These are phyloP conservation scores for Alisma plantagoaquatica DNA, from an alignment of 106 monocot species.

Conservation along the genomic window DNA sequence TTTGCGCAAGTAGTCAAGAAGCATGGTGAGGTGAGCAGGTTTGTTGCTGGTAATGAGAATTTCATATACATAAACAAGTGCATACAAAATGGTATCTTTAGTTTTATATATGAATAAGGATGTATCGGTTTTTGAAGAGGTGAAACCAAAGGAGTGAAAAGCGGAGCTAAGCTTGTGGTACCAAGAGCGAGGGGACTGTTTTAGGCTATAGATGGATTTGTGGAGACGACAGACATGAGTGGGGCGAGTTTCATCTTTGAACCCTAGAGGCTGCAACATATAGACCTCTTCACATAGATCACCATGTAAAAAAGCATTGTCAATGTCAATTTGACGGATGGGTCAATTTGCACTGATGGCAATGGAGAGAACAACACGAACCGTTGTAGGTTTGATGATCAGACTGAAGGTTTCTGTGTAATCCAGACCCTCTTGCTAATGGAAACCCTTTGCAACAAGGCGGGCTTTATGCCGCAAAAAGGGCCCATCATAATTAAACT, in stretches of 20 bases:
- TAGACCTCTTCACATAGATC: neutral
- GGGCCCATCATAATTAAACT: neutral
- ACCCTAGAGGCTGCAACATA: neutral
- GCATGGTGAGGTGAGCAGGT: neutral
- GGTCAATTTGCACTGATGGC: neutral
- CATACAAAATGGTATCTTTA: too few relatives aligned
- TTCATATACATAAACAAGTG: constrained; percentile 1
- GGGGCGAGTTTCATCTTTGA: neutral
- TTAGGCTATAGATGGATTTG: neutral
- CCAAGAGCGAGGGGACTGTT: neutral
- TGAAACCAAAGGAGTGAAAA: neutral
- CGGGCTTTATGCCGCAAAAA: neutral
- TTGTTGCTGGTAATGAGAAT: neutral
- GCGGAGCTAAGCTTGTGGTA: neutral
- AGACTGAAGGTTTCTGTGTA: neutral
- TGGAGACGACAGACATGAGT: neutral
- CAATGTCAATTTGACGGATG: neutral
- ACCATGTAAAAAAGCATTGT: constrained; percentile 4
- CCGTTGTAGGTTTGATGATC: neutral
- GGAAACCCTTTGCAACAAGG: neutral
- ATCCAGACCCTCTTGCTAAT: neutral
- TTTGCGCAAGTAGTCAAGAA: neutral
- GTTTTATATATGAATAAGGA: neutral
- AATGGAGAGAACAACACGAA: neutral
- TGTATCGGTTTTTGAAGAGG: neutral